These are phyloP conservation scores for Ceratocystis lukuohia DNA, from an alignment of 2,329 filamentous ascomycete genomes.

Conservation along the genomic window DNA sequence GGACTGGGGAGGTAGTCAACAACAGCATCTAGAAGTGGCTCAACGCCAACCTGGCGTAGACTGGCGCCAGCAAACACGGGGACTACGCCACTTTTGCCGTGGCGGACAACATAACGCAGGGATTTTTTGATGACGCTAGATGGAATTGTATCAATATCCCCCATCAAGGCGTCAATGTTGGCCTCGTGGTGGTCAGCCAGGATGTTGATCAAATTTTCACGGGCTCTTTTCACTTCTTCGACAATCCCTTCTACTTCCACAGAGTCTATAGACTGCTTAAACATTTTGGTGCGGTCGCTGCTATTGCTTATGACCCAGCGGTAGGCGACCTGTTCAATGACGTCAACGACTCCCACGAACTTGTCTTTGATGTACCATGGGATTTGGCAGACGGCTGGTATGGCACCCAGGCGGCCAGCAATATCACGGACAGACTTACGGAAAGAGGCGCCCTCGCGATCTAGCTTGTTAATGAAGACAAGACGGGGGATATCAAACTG, in stretches of 20 bases:
- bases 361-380: conserved; percentile 81
- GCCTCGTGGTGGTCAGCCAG: conserved; percentile 79
- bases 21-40: conserved; percentile 78
- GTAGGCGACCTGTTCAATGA: conserved; percentile 60
- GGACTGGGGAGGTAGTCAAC: conserved; percentile 79
- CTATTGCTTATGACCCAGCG: conserved; percentile 43
- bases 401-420: conserved; percentile 62
- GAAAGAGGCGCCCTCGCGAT: conserved; percentile 67
- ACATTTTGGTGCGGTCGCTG: conserved; percentile 32
- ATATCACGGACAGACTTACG: conserved; percentile 76
- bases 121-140: conserved; percentile 54
- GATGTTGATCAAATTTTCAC: conserved; percentile 65
- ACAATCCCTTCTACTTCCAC: conserved; percentile 21
- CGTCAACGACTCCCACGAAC: conserved; percentile 75
- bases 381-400: conserved; percentile 86
- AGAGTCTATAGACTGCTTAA: conserved; percentile 20
- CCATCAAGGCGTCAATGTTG: conserved; percentile 73
- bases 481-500: conserved; percentile 73
- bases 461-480: conserved; percentile 66
- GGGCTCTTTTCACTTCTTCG: conserved; percentile 58
- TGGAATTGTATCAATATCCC: conserved; percentile 61
- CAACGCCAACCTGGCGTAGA: conserved; percentile 85
- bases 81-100: conserved; percentile 57
- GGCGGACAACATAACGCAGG: conserved; percentile 57
- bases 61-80: conserved; percentile 87